Percentiles rank a stretch among this genome's conserved stretches.
Conservation (phyloP, 164 flowering plant species). For the Warburgia ugandensis region DNA sequence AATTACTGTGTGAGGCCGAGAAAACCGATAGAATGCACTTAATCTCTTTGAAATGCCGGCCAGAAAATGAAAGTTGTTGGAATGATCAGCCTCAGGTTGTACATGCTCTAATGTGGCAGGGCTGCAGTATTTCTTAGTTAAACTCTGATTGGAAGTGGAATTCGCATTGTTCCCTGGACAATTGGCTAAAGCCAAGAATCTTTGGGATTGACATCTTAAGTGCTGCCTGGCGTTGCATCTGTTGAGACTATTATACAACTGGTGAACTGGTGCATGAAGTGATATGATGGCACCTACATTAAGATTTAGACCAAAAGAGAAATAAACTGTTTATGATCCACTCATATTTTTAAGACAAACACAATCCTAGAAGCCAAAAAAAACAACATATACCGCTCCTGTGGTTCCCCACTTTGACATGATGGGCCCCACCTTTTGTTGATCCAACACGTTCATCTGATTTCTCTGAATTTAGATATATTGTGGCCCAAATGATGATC, state of each 20-base stretch:
- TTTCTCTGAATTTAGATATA: no score
- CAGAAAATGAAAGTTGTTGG: slow-evolving; percentile 3
- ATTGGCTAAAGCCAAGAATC: not conserved
- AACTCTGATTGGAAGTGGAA: not conserved
- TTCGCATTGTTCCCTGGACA: not conserved
- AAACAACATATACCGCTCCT: no score
- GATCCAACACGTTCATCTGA: no score
- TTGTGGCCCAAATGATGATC: no score
- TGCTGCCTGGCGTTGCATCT: not conserved
- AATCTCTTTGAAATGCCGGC: slow-evolving; percentile 3
- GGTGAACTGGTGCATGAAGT: slow-evolving; percentile 2
- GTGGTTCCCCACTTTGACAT: no score
- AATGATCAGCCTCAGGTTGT: slow-evolving; percentile 9
- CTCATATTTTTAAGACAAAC: no score
- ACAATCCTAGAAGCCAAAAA: no score
- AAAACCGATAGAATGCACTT: slow-evolving; percentile 23
- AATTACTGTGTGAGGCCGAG: slow-evolving; percentile 34
- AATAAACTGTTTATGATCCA: no score
- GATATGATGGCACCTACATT: slow-evolving; percentile 1
- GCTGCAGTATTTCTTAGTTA: not conserved
- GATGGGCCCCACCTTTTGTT: no score
- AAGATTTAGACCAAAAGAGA: no score
- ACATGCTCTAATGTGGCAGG: slow-evolving; percentile 12
- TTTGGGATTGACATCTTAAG: slow-evolving; percentile 1
- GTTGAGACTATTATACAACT: not conserved